phyloP scores from a whole-genome alignment of 768 basidiomycete genomes.

The Punctularia strigosozonata region DNA sequence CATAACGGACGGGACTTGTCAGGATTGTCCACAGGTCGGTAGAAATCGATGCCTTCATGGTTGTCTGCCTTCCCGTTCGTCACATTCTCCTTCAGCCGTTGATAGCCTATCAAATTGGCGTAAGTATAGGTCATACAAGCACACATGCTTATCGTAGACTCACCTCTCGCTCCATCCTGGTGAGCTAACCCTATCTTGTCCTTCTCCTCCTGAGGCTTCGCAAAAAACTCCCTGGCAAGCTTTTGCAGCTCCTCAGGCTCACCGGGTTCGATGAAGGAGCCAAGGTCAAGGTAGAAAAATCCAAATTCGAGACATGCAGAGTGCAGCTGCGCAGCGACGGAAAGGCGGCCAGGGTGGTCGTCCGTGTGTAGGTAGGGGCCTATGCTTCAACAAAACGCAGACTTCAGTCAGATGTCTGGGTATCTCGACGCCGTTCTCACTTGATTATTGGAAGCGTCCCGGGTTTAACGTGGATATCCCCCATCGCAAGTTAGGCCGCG shows the following conservation, averaged over 20 bases:
- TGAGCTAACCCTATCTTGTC: conserved; percentile 55
- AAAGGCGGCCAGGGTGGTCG: conserved; percentile 22
- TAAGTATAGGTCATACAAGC: background rate
- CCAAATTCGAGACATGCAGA: conserved; percentile 67
- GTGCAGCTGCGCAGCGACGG: conserved; percentile 47
- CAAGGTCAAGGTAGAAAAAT: conserved; percentile 82
- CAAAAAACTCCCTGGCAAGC: conserved; percentile 66
- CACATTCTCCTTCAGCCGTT: conserved; percentile 70
- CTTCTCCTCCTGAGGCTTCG: conserved; percentile 44
- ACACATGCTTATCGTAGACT: conserved; percentile 3
- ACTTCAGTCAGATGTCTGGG: no score
- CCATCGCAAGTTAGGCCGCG: no score
- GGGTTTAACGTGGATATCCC: no score
- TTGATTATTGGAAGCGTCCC: no score
- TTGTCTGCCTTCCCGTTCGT: conserved; percentile 78
- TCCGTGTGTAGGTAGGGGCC: conserved; percentile 43
- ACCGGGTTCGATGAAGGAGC: conserved; percentile 36
- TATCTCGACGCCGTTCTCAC: no score
- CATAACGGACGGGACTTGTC: conserved; percentile 62
- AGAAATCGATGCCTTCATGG: conserved; percentile 80
- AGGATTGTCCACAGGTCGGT: conserved; percentile 57
- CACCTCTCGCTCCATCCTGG: conserved; percentile 72
- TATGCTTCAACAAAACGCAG: no score
- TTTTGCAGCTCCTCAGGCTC: conserved; percentile 56
- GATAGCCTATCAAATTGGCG: conserved; percentile 47